phyloP scores from a whole-genome alignment of 495 filamentous ascomycete genomes.

The Wilcoxina mikolae region DNA sequence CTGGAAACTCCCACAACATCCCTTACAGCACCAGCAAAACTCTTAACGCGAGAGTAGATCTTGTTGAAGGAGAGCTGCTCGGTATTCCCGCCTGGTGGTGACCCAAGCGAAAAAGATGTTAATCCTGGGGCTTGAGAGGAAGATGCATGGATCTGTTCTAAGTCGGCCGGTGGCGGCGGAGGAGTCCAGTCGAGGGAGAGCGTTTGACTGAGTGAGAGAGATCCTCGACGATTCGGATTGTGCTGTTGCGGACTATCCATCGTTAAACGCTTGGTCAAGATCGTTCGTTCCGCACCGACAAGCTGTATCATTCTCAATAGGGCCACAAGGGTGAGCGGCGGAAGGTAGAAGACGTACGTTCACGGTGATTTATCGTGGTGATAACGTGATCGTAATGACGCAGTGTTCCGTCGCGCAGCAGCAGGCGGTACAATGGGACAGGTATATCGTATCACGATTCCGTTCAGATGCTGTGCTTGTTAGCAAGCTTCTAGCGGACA shows the following conservation, averaged over 20 bases:
- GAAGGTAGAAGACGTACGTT: too few species aligned
- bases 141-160: slow-evolving; percentile 29
- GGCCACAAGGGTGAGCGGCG: too few species aligned
- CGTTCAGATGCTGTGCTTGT: too few species aligned
- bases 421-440: too few species aligned
- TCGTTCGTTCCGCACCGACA: too few species aligned
- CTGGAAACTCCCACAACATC: slow-evolving; percentile 22
- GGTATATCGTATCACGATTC: too few species aligned
- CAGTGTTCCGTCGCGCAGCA: too few species aligned
- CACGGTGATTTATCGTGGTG: too few species aligned
- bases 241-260: not conserved
- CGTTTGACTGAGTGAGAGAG: slow-evolving; percentile 26
- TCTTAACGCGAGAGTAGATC: slow-evolving; percentile 28
- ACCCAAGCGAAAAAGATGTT: slow-evolving; percentile 28
- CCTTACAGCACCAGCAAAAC: slow-evolving; percentile 22
- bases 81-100: slow-evolving; percentile 17
- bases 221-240: slow-evolving; percentile 20
- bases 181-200: slow-evolving; percentile 23
- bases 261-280: too few species aligned
- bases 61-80: slow-evolving; percentile 23
- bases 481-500: too few species aligned
- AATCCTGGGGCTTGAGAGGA: slow-evolving; percentile 26
- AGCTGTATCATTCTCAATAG: too few species aligned
- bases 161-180: slow-evolving; percentile 23
- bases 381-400: too few species aligned